These are phyloP conservation scores for Gossypium laxum DNA, from an alignment of 441 rosid species.

Conservation along the genomic window DNA sequence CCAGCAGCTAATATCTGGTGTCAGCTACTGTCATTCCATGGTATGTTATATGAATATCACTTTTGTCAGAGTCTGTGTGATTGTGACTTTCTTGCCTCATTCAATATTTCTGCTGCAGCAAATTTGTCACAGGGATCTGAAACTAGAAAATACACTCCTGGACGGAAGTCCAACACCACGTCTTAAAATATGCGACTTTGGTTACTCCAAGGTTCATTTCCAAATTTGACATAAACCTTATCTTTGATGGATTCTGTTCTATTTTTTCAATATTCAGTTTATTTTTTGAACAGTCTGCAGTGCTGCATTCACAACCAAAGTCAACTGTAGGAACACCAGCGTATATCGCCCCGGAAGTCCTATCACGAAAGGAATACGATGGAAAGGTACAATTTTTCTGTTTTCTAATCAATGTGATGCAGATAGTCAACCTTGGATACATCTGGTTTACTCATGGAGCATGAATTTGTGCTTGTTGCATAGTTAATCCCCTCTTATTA, in stretches of 20 bases:
- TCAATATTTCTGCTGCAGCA: conserved; percentile 29
- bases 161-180: conserved; percentile 66
- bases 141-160: conserved; percentile 51
- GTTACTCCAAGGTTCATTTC: conserved; percentile 53
- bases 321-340: conserved; percentile 70
- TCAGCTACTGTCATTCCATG: conserved; percentile 64
- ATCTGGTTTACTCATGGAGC: background rate
- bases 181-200: conserved; percentile 61
- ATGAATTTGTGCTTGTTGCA: background rate
- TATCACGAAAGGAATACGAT: conserved; percentile 45
- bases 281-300: conserved; percentile 32
- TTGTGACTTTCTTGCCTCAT: background rate
- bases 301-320: conserved; percentile 59
- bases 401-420: background rate
- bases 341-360: conserved; percentile 63
- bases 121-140: conserved; percentile 67
- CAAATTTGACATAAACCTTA: background rate
- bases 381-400: conserved; percentile 34
- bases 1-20: conserved; percentile 60
- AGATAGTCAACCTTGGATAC: background rate
- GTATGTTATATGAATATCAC: conserved; percentile 18
- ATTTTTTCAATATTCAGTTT: background rate
- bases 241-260: background rate
- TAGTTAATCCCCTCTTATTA: background rate
- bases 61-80: background rate